Conservation (phyloP, 1,284 basidiomycete species). For the Retiboletus fuscus region DNA sequence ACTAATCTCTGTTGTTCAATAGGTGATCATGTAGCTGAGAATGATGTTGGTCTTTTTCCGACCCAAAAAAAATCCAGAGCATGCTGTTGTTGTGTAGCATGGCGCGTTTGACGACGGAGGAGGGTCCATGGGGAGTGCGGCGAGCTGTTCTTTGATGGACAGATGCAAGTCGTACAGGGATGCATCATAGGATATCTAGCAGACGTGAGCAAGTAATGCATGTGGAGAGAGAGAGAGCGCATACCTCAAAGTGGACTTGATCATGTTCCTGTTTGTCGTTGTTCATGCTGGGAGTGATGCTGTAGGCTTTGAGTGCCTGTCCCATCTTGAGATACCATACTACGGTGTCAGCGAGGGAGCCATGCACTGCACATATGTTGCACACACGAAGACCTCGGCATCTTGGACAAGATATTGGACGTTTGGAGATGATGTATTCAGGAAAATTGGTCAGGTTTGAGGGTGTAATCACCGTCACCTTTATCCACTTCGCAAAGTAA, state of each 20-base stretch:
- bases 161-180: too few species aligned
- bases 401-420: slow-evolving; percentile 86
- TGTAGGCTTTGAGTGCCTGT: slow-evolving; percentile 76
- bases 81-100: too few species aligned
- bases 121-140: too few species aligned
- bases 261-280: slow-evolving; percentile 78
- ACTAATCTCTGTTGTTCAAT: too few species aligned
- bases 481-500: slow-evolving; percentile 72
- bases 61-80: too few species aligned
- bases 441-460: slow-evolving; percentile 89
- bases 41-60: too few species aligned
- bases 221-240: too few species aligned
- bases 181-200: too few species aligned
- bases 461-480: slow-evolving; percentile 89
- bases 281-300: slow-evolving; percentile 59
- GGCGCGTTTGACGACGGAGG: too few species aligned
- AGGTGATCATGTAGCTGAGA: too few species aligned
- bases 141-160: too few species aligned
- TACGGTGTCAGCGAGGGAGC: slow-evolving; percentile 84
- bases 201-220: too few species aligned
- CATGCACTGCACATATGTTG: slow-evolving; percentile 90
- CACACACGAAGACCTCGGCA: slow-evolving; percentile 85
- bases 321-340: slow-evolving; percentile 88
- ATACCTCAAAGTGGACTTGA: slow-evolving; percentile 74
- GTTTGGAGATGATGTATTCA: slow-evolving; percentile 95